Conservation (phyloP, 2,329 filamentous ascomycete genomes). For the Hymenoscyphus linearis region DNA sequence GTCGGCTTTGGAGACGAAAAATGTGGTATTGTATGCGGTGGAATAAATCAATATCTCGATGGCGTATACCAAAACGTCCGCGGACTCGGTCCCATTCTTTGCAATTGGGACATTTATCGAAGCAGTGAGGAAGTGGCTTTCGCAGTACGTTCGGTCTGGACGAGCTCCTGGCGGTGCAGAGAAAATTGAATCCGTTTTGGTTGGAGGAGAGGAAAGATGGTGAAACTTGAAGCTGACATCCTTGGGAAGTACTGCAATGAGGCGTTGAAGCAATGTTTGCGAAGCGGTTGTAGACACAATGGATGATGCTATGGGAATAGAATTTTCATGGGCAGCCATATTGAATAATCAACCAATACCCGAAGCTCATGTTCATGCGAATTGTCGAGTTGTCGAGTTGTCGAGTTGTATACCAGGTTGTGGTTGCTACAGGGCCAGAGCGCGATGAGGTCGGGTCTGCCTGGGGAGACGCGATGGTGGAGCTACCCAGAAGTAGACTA, state of each 20-base stretch:
- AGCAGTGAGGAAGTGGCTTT: constrained; percentile 71
- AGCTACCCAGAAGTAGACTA: constrained; percentile 5
- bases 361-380: constrained; percentile 12
- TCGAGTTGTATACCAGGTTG: too few relatives aligned
- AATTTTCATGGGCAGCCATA: constrained; percentile 29
- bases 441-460: background rate
- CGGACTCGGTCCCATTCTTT: constrained; percentile 20
- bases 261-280: constrained; percentile 26
- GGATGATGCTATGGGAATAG: constrained; percentile 16
- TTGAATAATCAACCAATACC: constrained; percentile 23
- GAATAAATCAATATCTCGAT: constrained; percentile 86
- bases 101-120: constrained; percentile 37
- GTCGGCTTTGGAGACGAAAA: constrained; percentile 96
- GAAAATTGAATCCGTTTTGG: constrained; percentile 69
- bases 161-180: constrained; percentile 67
- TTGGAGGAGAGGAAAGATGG: constrained; percentile 83
- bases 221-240: constrained; percentile 62
- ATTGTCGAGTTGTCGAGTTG: too few relatives aligned
- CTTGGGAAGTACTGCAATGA: constrained; percentile 43
- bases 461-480: constrained; percentile 13
- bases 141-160: constrained; percentile 75
- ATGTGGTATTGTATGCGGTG: constrained; percentile 71
- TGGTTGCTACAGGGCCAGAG: background rate
- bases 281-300: constrained; percentile 13
- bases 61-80: constrained; percentile 65